These are phyloP conservation scores for Boletus semigastroideus DNA, from an alignment of 1,284 basidiomycete genomes.

Conservation along the genomic window DNA sequence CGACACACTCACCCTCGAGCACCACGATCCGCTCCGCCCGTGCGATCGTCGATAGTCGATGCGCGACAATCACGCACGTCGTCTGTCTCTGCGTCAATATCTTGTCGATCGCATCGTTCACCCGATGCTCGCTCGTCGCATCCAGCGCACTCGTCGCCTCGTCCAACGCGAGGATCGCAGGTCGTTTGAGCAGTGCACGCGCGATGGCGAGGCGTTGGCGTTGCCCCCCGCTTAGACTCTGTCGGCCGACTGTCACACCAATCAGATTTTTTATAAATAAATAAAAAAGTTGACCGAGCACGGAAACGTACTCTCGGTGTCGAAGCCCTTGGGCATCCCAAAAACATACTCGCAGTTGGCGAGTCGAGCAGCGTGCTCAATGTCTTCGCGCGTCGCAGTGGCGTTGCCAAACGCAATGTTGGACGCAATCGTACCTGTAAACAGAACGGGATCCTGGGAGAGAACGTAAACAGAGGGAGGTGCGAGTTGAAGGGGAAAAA, in stretches of 20 bases:
- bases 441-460: conserved; percentile 67
- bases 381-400: conserved; percentile 73
- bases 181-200: conserved; percentile 82
- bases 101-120: conserved; percentile 88
- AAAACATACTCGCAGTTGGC: conserved; percentile 97
- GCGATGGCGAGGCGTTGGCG: conserved; percentile 77
- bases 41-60: conserved; percentile 82
- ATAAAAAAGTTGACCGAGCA: no score
- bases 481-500: neutral
- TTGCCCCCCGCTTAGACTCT: conserved; percentile 75
- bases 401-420: conserved; percentile 91
- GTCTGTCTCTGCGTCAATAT: conserved; percentile 77
- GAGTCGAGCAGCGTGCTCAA: conserved; percentile 84
- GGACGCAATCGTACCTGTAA: conserved; percentile 87
- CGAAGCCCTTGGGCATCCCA: conserved; percentile 84
- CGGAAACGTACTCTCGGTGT: conserved; percentile 66
- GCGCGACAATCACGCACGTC: conserved; percentile 88
- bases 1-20: conserved; percentile 62
- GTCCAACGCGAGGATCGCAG: conserved; percentile 78
- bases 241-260: conserved; percentile 55
- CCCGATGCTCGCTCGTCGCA: conserved; percentile 82
- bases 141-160: conserved; percentile 87
- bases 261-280: no score
- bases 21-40: conserved; percentile 85
- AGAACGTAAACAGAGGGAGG: neutral